Percentiles rank a stretch among this genome's conserved stretches.
Evolutionary conservation across 192 early-diverging fungal genomes (phyloP).

Genomic region (Piromyces finnis): DNA sequence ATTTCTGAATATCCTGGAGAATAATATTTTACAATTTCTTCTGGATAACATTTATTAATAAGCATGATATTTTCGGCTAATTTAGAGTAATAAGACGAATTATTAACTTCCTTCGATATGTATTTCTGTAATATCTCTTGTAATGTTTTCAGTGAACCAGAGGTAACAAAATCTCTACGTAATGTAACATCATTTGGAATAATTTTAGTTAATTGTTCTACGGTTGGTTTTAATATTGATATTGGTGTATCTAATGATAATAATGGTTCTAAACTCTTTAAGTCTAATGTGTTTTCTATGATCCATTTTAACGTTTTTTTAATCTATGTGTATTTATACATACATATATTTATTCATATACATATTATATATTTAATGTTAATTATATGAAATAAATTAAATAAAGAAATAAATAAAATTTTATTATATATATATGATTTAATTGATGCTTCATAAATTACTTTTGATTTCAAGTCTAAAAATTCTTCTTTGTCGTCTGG

Average conservation of each 20-base stretch:
- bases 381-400: too few relatives aligned
- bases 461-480: neutral
- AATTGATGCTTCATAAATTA: neutral
- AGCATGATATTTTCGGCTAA: slow-evolving; percentile 28
- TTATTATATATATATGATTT: too few relatives aligned
- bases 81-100: slow-evolving; percentile 22
- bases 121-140: slow-evolving; percentile 28
- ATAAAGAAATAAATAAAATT: too few relatives aligned
- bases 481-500: neutral
- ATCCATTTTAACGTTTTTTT: slow-evolving; percentile 33
- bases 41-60: slow-evolving; percentile 41
- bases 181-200: slow-evolving; percentile 32
- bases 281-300: slow-evolving; percentile 23
- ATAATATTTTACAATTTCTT: slow-evolving; percentile 45
- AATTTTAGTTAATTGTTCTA: slow-evolving; percentile 36
- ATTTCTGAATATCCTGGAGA: slow-evolving; percentile 34
- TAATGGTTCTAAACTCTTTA: slow-evolving; percentile 30
- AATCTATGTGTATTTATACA: neutral
- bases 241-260: slow-evolving; percentile 22
- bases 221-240: slow-evolving; percentile 33
- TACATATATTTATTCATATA: neutral
- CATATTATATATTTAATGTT: neutral
- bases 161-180: slow-evolving; percentile 28
- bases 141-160: slow-evolving; percentile 22
- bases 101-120: neutral